These are phyloP conservation scores for Paratrypanosoma confusum DNA, from an alignment of 208 protist species.

Conservation along the genomic window DNA sequence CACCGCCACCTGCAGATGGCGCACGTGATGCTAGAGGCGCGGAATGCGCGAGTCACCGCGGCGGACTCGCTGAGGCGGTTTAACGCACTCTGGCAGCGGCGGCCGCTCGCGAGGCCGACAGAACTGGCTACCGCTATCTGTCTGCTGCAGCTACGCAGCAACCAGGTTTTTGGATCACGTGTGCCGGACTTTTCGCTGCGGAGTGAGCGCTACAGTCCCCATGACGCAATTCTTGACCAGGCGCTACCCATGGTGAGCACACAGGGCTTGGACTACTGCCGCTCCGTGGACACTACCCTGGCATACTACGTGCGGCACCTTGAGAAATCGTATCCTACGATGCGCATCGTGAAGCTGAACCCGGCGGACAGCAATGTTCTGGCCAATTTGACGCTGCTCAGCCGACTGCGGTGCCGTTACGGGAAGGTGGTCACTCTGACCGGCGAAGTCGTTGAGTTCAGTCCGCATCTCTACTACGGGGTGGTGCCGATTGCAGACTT, in stretches of 20 bases:
- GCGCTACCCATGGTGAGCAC: slow-evolving; percentile 20
- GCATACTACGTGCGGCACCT: slow-evolving; percentile 57
- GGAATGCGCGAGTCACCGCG: slow-evolving; percentile 56
- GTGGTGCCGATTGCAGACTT: slow-evolving; percentile 46
- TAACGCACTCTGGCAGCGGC: slow-evolving; percentile 40
- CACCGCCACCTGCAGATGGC: slow-evolving; percentile 55
- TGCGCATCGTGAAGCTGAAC: slow-evolving; percentile 66
- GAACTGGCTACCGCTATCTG: slow-evolving; percentile 56
- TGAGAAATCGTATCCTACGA: slow-evolving; percentile 34
- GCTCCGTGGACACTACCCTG: slow-evolving; percentile 37
- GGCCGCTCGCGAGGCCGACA: too few relatives aligned
- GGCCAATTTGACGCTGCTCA: slow-evolving; percentile 51
- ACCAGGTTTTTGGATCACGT: slow-evolving; percentile 65
- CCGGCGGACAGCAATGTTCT: slow-evolving; percentile 34
- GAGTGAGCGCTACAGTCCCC: slow-evolving; percentile 34
- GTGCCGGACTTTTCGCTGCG: slow-evolving; percentile 69
- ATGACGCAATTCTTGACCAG: slow-evolving; percentile 64
- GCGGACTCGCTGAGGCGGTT: slow-evolving; percentile 44
- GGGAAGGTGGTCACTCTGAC: slow-evolving; percentile 53
- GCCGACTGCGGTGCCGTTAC: slow-evolving; percentile 71
- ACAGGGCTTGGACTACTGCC: slow-evolving; percentile 8
- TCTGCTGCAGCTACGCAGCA: slow-evolving; percentile 63
- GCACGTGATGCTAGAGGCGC: slow-evolving; percentile 71
- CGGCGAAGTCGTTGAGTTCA: slow-evolving; percentile 28
- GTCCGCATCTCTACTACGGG: slow-evolving; percentile 57